phyloP scores from a whole-genome alignment of 2,329 filamentous ascomycete genomes.

The Fusarium decemcellulare region DNA sequence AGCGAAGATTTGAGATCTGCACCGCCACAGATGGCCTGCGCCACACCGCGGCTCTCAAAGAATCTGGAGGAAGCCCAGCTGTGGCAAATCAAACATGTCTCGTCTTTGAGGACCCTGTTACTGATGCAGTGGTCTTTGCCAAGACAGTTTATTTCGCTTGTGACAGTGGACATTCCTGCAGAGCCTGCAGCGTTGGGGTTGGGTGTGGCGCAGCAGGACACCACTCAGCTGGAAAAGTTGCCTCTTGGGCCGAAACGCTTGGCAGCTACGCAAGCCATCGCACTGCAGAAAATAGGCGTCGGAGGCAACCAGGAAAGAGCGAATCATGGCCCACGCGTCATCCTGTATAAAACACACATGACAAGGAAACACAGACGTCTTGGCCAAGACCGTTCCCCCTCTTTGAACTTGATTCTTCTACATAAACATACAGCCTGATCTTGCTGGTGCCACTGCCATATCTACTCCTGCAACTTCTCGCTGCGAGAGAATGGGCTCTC shows the following conservation, averaged over 20 bases:
- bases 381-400: slow-evolving; percentile 4
- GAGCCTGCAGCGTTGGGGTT: neutral
- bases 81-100: neutral
- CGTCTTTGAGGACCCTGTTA: neutral
- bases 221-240: slow-evolving; percentile 14
- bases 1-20: slow-evolving; percentile 6
- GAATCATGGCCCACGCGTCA: slow-evolving; percentile 40
- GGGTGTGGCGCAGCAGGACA: slow-evolving; percentile 35
- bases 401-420: slow-evolving; percentile 9
- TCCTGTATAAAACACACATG: slow-evolving; percentile 38
- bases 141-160: neutral
- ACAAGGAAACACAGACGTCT: slow-evolving; percentile 24
- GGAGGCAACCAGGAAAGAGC: slow-evolving; percentile 41
- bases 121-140: too few relatives aligned
- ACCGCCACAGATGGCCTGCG: slow-evolving; percentile 3
- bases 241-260: slow-evolving; percentile 34
- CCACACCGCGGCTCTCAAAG: neutral
- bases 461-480: slow-evolving; percentile 5
- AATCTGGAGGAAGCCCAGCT: neutral
- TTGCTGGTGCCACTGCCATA: slow-evolving; percentile 1
- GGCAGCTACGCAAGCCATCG: slow-evolving; percentile 39
- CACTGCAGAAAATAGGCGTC: slow-evolving; percentile 7
- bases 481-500: slow-evolving; percentile 46
- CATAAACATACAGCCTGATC: slow-evolving; percentile 6
- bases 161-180: neutral